These are phyloP conservation scores for Dactylellina haptotyla DNA, from an alignment of 2,329 filamentous ascomycete genomes.

Conservation along the genomic window DNA sequence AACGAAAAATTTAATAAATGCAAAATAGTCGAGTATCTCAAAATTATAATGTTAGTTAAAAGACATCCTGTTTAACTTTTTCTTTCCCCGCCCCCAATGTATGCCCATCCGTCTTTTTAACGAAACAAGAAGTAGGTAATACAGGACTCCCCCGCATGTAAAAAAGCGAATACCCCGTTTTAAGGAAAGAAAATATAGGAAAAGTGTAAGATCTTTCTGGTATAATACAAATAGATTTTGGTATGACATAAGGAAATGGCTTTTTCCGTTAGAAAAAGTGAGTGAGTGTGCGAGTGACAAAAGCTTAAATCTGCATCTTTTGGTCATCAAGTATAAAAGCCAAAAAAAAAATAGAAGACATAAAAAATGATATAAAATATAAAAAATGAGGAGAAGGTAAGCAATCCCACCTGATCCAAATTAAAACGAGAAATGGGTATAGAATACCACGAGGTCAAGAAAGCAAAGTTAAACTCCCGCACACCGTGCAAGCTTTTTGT, in stretches of 20 bases:
- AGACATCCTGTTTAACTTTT: background rate
- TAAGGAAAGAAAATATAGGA: too few species aligned
- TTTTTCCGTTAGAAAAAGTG: background rate
- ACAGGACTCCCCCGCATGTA: too few species aligned
- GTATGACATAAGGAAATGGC: background rate
- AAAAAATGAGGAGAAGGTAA: background rate
- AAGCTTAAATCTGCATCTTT: background rate
- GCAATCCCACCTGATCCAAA: conserved; percentile 6
- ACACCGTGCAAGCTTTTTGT: conserved; percentile 48
- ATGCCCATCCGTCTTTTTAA: too few species aligned
- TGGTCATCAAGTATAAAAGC: background rate
- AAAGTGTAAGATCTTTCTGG: too few species aligned
- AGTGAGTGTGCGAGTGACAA: too few species aligned
- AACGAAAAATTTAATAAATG: background rate
- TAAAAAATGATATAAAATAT: background rate
- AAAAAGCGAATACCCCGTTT: too few species aligned
- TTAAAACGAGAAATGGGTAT: background rate
- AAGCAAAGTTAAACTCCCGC: conserved; percentile 38
- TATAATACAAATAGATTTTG: background rate
- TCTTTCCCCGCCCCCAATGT: too few species aligned
- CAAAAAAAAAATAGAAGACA: background rate
- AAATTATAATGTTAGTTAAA: background rate
- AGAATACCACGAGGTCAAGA: conserved; percentile 15
- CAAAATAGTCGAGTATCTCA: background rate
- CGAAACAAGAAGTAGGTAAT: too few species aligned